A percentile compares a stretch with the other conserved stretches of the same genome.
phyloP scores from a whole-genome alignment of 1,284 basidiomycete species.

The Ceratobasidium sp. region DNA sequence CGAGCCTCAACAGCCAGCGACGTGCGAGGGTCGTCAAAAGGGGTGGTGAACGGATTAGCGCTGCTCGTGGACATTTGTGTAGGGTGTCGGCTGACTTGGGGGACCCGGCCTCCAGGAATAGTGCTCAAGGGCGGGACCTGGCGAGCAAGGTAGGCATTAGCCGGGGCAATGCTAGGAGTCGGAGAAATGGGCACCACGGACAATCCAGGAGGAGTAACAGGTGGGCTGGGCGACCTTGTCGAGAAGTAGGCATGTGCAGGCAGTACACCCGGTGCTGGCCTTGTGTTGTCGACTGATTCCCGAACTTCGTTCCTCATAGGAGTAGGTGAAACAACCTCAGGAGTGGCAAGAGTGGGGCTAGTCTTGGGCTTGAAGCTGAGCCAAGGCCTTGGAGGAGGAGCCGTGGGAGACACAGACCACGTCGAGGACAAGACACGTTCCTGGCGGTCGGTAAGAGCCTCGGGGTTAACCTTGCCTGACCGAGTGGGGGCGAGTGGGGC shows the following conservation, averaged over 20 bases:
- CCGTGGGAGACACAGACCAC: slow-evolving; percentile 19
- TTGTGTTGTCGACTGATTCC: background rate
- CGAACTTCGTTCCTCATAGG: background rate
- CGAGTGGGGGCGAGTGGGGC: background rate
- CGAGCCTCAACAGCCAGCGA: background rate
- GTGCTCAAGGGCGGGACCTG: slow-evolving; percentile 45
- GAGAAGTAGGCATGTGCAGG: slow-evolving; percentile 13
- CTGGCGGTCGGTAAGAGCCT: background rate
- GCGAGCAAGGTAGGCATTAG: slow-evolving; percentile 49
- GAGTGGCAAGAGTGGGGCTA: background rate
- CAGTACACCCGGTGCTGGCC: background rate
- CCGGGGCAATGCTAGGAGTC: background rate
- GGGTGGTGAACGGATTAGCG: slow-evolving; percentile 70
- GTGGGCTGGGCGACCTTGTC: slow-evolving; percentile 36
- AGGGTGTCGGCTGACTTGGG: slow-evolving; percentile 50
- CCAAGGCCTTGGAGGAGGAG: slow-evolving; percentile 3
- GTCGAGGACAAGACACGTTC: slow-evolving; percentile 1
- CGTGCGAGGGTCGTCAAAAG: slow-evolving; percentile 70
- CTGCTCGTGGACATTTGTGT: slow-evolving; percentile 53
- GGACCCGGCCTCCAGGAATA: slow-evolving; percentile 10
- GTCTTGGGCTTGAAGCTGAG: slow-evolving; percentile 8
- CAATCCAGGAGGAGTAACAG: slow-evolving; percentile 46
- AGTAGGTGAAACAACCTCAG: background rate
- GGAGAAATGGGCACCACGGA: slow-evolving; percentile 18
- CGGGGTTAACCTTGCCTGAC: slow-evolving; percentile 1